Percentiles rank a stretch among this genome's conserved stretches.
These are phyloP conservation scores for Tieghemostelium lacteum DNA, from an alignment of 78 protist genomes.

Conservation along the genomic window DNA sequence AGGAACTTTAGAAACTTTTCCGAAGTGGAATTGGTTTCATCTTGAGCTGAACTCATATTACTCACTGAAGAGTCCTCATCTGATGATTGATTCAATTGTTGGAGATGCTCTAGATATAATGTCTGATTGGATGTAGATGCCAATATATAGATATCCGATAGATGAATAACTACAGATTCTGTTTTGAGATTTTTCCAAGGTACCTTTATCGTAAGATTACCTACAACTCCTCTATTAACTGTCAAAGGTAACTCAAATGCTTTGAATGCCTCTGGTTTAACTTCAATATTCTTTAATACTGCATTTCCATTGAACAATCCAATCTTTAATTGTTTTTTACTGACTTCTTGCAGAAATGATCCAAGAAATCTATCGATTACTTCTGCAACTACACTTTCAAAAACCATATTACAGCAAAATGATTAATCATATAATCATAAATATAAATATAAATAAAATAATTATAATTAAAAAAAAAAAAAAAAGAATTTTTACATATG, in stretches of 20 bases:
- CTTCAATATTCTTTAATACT: slow-evolving; percentile 55
- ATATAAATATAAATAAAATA: too few relatives aligned
- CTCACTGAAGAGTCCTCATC: not conserved
- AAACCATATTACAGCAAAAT: too few relatives aligned
- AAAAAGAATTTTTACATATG: too few relatives aligned
- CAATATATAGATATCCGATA: slow-evolving; percentile 53
- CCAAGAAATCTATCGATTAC: slow-evolving; percentile 69
- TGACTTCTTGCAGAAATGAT: slow-evolving; percentile 59
- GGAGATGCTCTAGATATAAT: slow-evolving; percentile 17
- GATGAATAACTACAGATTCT: slow-evolving; percentile 60
- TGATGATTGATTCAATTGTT: not conserved
- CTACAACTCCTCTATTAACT: slow-evolving; percentile 66
- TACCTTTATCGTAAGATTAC: slow-evolving; percentile 35
- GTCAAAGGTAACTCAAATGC: slow-evolving; percentile 59
- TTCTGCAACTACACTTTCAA: slow-evolving; percentile 74
- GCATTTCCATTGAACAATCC: slow-evolving; percentile 60
- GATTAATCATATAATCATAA: too few relatives aligned
- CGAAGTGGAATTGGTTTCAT: not conserved
- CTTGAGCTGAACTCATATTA: not conserved
- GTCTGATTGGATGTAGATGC: slow-evolving; percentile 48
- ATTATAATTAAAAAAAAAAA: too few relatives aligned
- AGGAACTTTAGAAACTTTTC: slow-evolving; percentile 62
- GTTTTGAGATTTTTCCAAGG: slow-evolving; percentile 64
- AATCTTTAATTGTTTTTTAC: slow-evolving; percentile 70
- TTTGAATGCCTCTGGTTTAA: slow-evolving; percentile 68